A percentile compares a stretch with the other conserved stretches of the same genome.
phyloP scores from a whole-genome alignment of 208 protist genomes.

The Wallacemonas sp. region DNA sequence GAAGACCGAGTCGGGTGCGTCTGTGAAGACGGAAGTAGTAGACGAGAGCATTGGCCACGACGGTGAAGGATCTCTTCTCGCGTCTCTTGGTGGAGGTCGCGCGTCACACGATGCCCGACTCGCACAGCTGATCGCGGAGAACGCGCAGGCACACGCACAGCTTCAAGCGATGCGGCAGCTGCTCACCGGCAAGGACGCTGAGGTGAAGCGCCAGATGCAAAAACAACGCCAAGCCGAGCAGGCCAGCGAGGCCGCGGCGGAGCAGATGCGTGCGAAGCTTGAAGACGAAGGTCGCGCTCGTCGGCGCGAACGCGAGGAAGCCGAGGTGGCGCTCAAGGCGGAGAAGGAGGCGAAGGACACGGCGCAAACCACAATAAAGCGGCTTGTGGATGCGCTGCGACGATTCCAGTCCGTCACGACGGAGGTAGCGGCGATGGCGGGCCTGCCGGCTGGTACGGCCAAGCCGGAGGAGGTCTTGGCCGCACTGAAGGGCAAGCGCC shows the following conservation, averaged over 20 bases:
- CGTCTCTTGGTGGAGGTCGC: constrained; percentile 20
- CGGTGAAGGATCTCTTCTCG: too few relatives aligned
- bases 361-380: constrained; percentile 50
- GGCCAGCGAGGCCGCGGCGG: constrained; percentile 37
- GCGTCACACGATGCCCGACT: constrained; percentile 25
- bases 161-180: constrained; percentile 57
- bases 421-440: constrained; percentile 24
- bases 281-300: constrained; percentile 49
- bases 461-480: constrained; percentile 54
- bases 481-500: constrained; percentile 25
- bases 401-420: not conserved
- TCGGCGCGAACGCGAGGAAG: constrained; percentile 35
- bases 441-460: constrained; percentile 18
- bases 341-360: constrained; percentile 41
- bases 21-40: not conserved
- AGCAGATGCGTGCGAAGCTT: constrained; percentile 48
- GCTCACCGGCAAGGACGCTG: constrained; percentile 58
- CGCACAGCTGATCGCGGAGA: constrained; percentile 30
- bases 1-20: too few relatives aligned
- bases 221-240: constrained; percentile 41
- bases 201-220: constrained; percentile 48
- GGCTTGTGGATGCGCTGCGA: constrained; percentile 35
- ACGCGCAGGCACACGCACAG: constrained; percentile 26
- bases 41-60: too few relatives aligned
- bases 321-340: constrained; percentile 28